A percentile compares a stretch with the other conserved stretches of the same genome.
Conservation (phyloP, 2,329 filamentous ascomycete genomes). For the Leptographium radiaticola region DNA sequence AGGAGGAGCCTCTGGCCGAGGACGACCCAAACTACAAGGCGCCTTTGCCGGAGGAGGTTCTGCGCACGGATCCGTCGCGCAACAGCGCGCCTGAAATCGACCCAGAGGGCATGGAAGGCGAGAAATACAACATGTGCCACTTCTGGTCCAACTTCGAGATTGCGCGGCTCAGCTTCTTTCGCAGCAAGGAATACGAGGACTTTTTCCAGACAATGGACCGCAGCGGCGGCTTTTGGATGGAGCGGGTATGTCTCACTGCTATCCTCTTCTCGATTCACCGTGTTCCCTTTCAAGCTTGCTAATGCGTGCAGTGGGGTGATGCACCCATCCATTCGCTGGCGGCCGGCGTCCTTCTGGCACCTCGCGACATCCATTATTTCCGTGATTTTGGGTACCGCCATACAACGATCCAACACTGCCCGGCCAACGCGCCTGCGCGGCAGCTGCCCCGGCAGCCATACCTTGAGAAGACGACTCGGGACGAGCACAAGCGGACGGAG, state of each 20-base stretch:
- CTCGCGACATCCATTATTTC: conserved; percentile 92
- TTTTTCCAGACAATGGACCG: conserved; percentile 99
- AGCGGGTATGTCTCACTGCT: conserved; percentile 50
- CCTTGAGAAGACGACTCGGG: conserved; percentile 66
- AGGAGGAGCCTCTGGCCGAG: conserved; percentile 41
- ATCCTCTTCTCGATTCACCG: neutral
- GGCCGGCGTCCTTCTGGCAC: conserved; percentile 71
- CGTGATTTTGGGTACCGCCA: conserved; percentile 96
- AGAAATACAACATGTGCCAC: conserved; percentile 99
- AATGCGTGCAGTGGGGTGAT: conserved; percentile 71
- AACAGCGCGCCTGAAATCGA: conserved; percentile 70
- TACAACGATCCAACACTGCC: conserved; percentile 97
- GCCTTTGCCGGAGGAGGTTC: conserved; percentile 65
- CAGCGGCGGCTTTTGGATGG: conserved; percentile 98
- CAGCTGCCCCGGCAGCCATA: conserved; percentile 72
- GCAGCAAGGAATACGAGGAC: conserved; percentile 92
- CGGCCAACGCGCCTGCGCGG: conserved; percentile 80
- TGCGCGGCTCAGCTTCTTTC: conserved; percentile 85
- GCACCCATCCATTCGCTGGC: conserved; percentile 96
- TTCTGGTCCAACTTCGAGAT: conserved; percentile 99
- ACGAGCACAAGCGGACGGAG: conserved; percentile 73
- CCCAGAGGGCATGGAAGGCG: conserved; percentile 87
- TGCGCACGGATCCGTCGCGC: conserved; percentile 59
- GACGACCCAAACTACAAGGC: conserved; percentile 54
- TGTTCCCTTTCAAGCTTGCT: neutral